These are phyloP conservation scores for Pestalotiopsis sp. DNA, from an alignment of 2,329 filamentous ascomycete genomes.

Conservation along the genomic window DNA sequence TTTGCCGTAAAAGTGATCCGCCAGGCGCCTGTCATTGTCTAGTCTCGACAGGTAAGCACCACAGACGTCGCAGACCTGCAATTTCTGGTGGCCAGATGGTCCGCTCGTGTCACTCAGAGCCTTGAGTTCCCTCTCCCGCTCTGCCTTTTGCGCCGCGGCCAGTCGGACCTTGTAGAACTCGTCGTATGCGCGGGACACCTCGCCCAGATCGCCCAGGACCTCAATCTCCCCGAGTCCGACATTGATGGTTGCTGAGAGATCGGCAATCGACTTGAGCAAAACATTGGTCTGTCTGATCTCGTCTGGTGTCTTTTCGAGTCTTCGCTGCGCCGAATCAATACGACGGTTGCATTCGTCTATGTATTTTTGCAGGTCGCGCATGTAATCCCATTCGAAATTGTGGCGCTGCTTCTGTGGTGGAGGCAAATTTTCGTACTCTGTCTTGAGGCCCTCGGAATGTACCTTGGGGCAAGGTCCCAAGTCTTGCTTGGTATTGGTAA, in stretches of 20 bases:
- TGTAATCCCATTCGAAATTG: conserved; percentile 96
- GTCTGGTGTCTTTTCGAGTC: conserved; percentile 95
- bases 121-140: conserved; percentile 86
- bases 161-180: conserved; percentile 87
- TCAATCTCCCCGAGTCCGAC: conserved; percentile 84
- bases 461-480: conserved; percentile 86
- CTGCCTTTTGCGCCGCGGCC: conserved; percentile 78
- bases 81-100: conserved; percentile 92
- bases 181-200: conserved; percentile 80
- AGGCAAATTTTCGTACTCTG: conserved; percentile 80
- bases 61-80: conserved; percentile 98
- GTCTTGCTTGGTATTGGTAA: conserved; percentile 99
- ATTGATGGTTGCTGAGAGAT: conserved; percentile 77
- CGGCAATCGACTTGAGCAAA: conserved; percentile 82
- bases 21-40: conserved; percentile 90
- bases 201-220: conserved; percentile 78
- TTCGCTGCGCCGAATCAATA: conserved; percentile 86
- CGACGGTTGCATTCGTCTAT: conserved; percentile 95
- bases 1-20: conserved; percentile 98
- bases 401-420: conserved; percentile 73
- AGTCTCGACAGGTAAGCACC: conserved; percentile 90
- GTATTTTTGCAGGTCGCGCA: conserved; percentile 93
- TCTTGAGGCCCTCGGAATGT: conserved; percentile 85
- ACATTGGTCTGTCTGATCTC: conserved; percentile 95
- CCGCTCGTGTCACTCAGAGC: conserved; percentile 89